A percentile compares a stretch with the other conserved stretches of the same genome.
Evolutionary conservation across 1,139 yeast genomes (phyloP).

Genomic region (Pichia sp.): DNA sequence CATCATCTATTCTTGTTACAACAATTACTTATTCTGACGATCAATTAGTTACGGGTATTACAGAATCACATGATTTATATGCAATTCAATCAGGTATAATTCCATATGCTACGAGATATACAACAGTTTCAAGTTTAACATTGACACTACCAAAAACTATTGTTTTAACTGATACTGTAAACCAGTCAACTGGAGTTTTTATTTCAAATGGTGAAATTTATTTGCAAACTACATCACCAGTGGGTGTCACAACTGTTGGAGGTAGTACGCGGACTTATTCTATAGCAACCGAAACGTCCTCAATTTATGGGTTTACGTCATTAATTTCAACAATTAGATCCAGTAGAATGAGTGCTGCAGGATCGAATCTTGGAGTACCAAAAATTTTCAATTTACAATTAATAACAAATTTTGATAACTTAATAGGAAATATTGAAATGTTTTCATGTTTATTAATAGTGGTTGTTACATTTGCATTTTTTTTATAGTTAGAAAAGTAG

Average conservation of each 20-base stretch:
- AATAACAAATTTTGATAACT: neutral
- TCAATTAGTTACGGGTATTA: neutral
- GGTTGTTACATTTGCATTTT: neutral
- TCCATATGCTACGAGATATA: constrained; percentile 41
- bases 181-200: constrained; percentile 18
- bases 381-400: neutral
- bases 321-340: constrained; percentile 8
- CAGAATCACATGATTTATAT: neutral
- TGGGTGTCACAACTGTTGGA: neutral
- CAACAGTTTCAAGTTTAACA: constrained; percentile 27
- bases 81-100: constrained; percentile 37
- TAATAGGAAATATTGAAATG: neutral
- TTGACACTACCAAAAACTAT: constrained; percentile 24
- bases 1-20: neutral
- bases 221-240: constrained; percentile 4
- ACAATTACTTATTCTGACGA: neutral
- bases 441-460: neutral
- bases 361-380: constrained; percentile 3
- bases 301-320: constrained; percentile 14
- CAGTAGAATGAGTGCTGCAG: constrained; percentile 1
- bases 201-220: constrained; percentile 16
- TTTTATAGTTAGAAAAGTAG: neutral
- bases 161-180: constrained; percentile 13
- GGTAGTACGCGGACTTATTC: neutral
- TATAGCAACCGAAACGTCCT: neutral